Evolutionary conservation across 345 rosid species (phyloP), one percentile per base, ranked within the genome.

Genomic region (Citrus glauca): DNA sequence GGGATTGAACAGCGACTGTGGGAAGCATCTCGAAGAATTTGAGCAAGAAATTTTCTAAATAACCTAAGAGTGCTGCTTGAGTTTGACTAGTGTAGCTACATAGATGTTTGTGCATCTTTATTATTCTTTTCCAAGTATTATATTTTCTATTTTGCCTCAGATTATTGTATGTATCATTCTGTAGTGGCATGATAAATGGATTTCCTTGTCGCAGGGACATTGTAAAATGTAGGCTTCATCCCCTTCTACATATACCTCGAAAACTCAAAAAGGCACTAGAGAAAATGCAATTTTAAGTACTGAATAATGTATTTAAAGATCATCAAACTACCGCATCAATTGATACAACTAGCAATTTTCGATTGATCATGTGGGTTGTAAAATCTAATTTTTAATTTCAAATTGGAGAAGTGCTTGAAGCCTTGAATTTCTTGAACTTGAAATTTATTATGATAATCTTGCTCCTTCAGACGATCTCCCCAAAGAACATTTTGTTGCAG

Each of bases 1-100:
- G 94, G 91, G 60, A 88, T 94, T 48, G 99, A 94, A 84, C 94
- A 87, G 84, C 75, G 92, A 56, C 88, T 94, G 42, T 96, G 99
- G 99, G 99, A 96, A 86, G 94, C 94, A 74, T 90, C 98, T 59
- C 90, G 93, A 74, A 88, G 72, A 86, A 80, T 80, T 77, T 17
- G 88, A 88, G 45, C 83, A 71, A 24, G 84, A 82, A 79, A 62
- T 71, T 57, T 55, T 48, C 77, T 11, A 77, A 65, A 38, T 24
- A 28, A 28, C 20, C 24, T 1, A 71, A 55, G 78, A 76, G 24
- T n/a, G 59, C 80, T 68, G 69, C 35, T 25, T 28, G 70, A 16
- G 57, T 7, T 53, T 45, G 50, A 38, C 72, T 37, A 61, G 24
- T n/a, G 50, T 9, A 19, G 56, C 27, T 9, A 7, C 32, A 25